Evolutionary conservation across 1,284 basidiomycete genomes (phyloP), one percentile per base, ranked within the genome.

Genomic region (Coniferiporia weirii): DNA sequence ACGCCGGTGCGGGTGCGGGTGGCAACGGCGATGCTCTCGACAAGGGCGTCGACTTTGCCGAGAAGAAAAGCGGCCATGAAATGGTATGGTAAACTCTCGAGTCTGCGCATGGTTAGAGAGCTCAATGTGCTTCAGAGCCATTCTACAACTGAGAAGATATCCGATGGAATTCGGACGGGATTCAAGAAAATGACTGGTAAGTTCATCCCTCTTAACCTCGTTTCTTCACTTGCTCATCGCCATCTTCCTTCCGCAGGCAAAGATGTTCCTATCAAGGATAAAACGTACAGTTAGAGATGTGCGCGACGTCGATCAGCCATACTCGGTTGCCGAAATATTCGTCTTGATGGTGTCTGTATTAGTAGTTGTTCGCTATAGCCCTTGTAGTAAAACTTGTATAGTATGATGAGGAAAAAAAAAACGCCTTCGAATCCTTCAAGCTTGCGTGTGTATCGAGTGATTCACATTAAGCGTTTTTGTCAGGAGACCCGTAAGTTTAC

Each of bases 121-220:
- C 5, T 35, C 19, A 17, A 36, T 7, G n/a, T 32, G 22, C 9
- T 19, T 13, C 32, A 63, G 60, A 60, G 53, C 50, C 59, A 60
- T 34, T 54, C 52, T 4, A 64, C 63, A 1, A 64, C 63, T 17
- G 65, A 66, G 59, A 66, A 65, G 59, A 63, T 65, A 45, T 62
- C 61, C 34, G 65, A 66, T 38, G 65, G 62, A 35, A 45, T 65
- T 20, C 44, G 64, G 15, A 60, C 52, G 34, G 65, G 63, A 2
- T 63, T 63, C 56, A 60, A 57, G 52, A 65, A 66, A 57, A 20
- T 57, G 12, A 62, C 61, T 44, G 64, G 62, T 64, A 38, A 34
- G 58, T 49, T 10, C 12, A 12, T 13, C 5, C 17, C 17, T 46
- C 9, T 10, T 43, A 34, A 2, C 43, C 10, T 6, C 8, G 7